Base-by-base conservation (phyloP, 495 filamentous ascomycete species). In the Penicillium lividum region DNA sequence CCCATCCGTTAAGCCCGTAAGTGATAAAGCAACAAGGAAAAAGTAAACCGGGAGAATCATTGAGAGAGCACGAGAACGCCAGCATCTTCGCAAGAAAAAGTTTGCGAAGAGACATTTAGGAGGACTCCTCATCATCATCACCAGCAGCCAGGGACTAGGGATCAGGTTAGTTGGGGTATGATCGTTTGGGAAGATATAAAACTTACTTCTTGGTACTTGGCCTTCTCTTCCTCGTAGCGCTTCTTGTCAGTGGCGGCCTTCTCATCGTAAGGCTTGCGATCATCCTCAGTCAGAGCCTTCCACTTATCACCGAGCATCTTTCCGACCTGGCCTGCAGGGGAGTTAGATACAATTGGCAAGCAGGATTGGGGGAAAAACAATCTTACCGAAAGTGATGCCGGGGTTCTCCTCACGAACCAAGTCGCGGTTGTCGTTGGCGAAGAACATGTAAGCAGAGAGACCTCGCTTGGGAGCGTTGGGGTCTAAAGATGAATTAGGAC, bases 361-460 rank as follows among this genome's bases (percentile, higher is more conserved):
- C 30, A 34, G 16, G n/a, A 22, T 22, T 22, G 22, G 28, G 16
- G 13, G 43, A 48, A 27, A 15, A 9, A 45, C 36, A 25, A 8
- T 29, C 82, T 59, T 88, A 96, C 92, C 94, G 76, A 99, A 99
- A 56, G 86, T 86, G 79, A 99, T 96, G 57, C 93, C 93, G 5
- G 95, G 93, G 83, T 99, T 98, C 77, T 99, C 94, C 71, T 95
- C 90, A 69, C 93, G 90, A 65, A 99, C 94, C 74, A 94, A 96
- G 65, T 98, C 94, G 65, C 94, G 92, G 76, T 97, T 89, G 73
- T 98, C 95, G 68, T 98, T 98, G 83, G 94, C 94, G 73, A 99
- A 99, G 86, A 98, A 99, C 94, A 99, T 99, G 86, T 99, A 99
- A 51, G 95, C 94, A 22, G 94, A 99, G 49, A 99, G 90, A 78